phyloP scores from a whole-genome alignment of 352 stramenopile genomes.

The Phytophthora pseudosyringae region DNA sequence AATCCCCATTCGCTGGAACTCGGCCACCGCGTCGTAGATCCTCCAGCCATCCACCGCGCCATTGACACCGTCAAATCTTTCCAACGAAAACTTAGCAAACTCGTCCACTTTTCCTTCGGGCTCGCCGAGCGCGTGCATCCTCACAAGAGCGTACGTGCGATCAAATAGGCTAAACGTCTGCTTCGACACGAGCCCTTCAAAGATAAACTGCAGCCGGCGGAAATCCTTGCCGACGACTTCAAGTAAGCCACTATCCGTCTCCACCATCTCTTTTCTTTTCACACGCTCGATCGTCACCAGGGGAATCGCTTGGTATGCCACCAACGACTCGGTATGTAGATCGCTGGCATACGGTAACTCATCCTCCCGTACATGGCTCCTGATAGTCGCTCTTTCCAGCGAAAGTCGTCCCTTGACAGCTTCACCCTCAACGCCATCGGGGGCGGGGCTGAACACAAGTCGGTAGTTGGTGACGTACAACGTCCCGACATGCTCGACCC shows the following conservation, averaged over 20 bases:
- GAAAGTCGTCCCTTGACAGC: conserved; percentile 20
- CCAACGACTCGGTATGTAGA: conserved; percentile 41
- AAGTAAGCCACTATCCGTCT: conserved; percentile 74
- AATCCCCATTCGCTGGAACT: conserved; percentile 78
- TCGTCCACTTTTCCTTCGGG: conserved; percentile 50
- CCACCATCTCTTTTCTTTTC: conserved; percentile 78
- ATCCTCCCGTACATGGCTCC: conserved; percentile 44
- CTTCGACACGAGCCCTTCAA: conserved; percentile 74
- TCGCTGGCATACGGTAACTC: conserved; percentile 55
- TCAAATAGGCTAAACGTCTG: conserved; percentile 86
- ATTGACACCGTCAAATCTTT: conserved; percentile 53
- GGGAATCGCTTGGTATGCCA: conserved; percentile 75
- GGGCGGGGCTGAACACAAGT: conserved; percentile 70
- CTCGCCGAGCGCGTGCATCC: conserved; percentile 68
- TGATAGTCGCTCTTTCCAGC: conserved; percentile 32
- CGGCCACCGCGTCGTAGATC: conserved; percentile 70
- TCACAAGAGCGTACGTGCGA: conserved; percentile 62
- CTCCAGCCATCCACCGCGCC: conserved; percentile 62
- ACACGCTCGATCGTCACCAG: conserved; percentile 74
- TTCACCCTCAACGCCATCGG: conserved; percentile 6
- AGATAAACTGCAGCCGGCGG: conserved; percentile 77
- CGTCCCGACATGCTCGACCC: conserved; percentile 55
- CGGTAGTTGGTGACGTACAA: conserved; percentile 86
- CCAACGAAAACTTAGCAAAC: conserved; percentile 71
- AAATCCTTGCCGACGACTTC: conserved; percentile 86